Evolutionary conservation across 1,284 basidiomycete species (phyloP).

Genomic region (Tilletia caries): DNA sequence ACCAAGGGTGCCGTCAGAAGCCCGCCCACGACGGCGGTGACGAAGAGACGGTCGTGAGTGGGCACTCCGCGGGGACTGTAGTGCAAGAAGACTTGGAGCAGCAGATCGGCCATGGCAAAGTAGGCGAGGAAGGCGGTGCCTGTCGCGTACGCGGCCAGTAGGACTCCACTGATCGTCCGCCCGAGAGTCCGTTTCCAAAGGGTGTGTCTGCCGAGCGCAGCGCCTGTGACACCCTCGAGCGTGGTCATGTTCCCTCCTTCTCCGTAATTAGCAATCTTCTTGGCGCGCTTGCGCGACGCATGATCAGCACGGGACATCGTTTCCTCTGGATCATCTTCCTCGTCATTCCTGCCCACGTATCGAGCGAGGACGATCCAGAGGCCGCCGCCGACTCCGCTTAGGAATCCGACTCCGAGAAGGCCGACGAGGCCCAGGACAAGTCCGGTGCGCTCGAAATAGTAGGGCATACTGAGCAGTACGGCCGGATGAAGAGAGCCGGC

Average conservation of each 20-base stretch:
- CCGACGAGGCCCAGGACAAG: constrained; percentile 32
- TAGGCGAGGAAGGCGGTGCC: constrained; percentile 49
- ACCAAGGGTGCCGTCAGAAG: constrained; percentile 39
- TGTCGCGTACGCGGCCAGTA: constrained; percentile 45
- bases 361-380: constrained; percentile 48
- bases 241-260: constrained; percentile 18
- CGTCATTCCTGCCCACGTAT: constrained; percentile 42
- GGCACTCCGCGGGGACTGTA: constrained; percentile 38
- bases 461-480: constrained; percentile 48
- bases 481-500: constrained; percentile 46
- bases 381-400: constrained; percentile 49
- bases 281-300: constrained; percentile 2
- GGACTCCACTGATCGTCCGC: constrained; percentile 29
- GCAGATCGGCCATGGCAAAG: constrained; percentile 46
- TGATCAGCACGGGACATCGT: constrained; percentile 5
- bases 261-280: constrained; percentile 7
- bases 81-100: constrained; percentile 48
- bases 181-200: constrained; percentile 46
- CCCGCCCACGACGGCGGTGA: constrained; percentile 45
- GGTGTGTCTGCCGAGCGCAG: constrained; percentile 45
- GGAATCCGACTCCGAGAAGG: constrained; percentile 31
- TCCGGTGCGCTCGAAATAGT: constrained; percentile 45
- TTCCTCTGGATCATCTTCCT: not conserved
- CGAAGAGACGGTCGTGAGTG: constrained; percentile 46
- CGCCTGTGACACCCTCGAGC: constrained; percentile 45